Conservation (phyloP, 2,329 filamentous ascomycete genomes). For the Aspergillus carbonarius region DNA sequence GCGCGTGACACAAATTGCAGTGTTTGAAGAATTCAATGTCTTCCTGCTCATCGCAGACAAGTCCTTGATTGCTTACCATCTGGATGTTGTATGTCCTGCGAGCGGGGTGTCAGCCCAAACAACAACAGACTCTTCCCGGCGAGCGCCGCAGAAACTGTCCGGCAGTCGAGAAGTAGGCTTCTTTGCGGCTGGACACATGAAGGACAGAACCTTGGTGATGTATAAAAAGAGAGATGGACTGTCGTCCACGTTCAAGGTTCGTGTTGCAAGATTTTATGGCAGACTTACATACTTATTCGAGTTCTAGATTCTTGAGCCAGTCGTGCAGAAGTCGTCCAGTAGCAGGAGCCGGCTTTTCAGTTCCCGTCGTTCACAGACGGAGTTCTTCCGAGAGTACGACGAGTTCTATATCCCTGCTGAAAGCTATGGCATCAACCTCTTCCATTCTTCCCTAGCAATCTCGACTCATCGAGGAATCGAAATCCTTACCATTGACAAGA, state of each 20-base stretch:
- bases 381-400: slow-evolving; percentile 97
- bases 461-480: slow-evolving; percentile 91
- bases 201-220: slow-evolving; percentile 89
- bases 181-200: slow-evolving; percentile 95
- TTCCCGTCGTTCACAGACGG: slow-evolving; percentile 70
- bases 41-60: slow-evolving; percentile 91
- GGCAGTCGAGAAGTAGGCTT: slow-evolving; percentile 91
- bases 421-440: slow-evolving; percentile 92
- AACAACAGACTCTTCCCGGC: slow-evolving; percentile 69
- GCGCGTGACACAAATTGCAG: slow-evolving; percentile 86
- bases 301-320: slow-evolving; percentile 71
- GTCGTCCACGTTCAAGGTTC: slow-evolving; percentile 80
- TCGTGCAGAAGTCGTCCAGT: slow-evolving; percentile 87
- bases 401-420: slow-evolving; percentile 98
- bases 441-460: slow-evolving; percentile 90
- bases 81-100: slow-evolving; percentile 72
- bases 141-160: slow-evolving; percentile 87
- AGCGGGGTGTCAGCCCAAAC: slow-evolving; percentile 50
- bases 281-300: not conserved
- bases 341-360: slow-evolving; percentile 69
- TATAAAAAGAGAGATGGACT: slow-evolving; percentile 95
- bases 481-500: slow-evolving; percentile 95
- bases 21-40: slow-evolving; percentile 92
- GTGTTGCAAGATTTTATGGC: not conserved
- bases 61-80: slow-evolving; percentile 85